Evolutionary conservation across 1,284 basidiomycete species (phyloP).

Genomic region (Rhodotorula sp.): DNA sequence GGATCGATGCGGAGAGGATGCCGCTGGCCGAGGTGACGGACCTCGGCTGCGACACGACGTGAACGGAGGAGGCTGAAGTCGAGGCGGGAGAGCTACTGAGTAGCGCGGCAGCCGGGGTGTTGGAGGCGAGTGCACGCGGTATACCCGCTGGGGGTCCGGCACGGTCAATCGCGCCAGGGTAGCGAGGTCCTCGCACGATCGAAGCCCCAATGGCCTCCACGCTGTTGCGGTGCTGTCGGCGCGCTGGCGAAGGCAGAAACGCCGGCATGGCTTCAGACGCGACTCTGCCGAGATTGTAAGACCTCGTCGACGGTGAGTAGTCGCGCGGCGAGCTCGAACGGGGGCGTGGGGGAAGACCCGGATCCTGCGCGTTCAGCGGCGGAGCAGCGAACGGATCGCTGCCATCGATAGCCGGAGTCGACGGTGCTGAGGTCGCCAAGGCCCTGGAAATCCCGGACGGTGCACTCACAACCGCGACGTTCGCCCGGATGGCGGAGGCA

Average conservation of each 20-base stretch:
- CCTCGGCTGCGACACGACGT: slow-evolving; percentile 19
- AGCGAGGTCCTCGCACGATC: slow-evolving; percentile 16
- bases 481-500: background rate
- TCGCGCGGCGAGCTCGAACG: slow-evolving; percentile 1
- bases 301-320: too few species aligned
- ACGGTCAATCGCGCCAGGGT: slow-evolving; percentile 15
- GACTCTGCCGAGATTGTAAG: background rate
- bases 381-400: background rate
- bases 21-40: slow-evolving; percentile 28
- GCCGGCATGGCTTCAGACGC: slow-evolving; percentile 17
- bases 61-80: slow-evolving; percentile 16
- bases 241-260: slow-evolving; percentile 29
- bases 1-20: slow-evolving; percentile 31
- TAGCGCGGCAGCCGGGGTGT: background rate
- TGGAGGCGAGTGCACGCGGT: background rate
- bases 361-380: background rate
- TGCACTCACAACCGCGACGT: background rate
- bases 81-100: slow-evolving; percentile 26
- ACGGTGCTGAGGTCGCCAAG: background rate
- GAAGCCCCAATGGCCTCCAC: background rate
- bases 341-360: background rate
- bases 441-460: background rate
- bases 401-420: background rate
- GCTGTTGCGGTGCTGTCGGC: slow-evolving; percentile 5
- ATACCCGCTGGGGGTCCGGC: background rate